Evolutionary conservation across 768 basidiomycete species (phyloP), one percentile per base, ranked within the genome.

Genomic region (Amanita rimosa): DNA sequence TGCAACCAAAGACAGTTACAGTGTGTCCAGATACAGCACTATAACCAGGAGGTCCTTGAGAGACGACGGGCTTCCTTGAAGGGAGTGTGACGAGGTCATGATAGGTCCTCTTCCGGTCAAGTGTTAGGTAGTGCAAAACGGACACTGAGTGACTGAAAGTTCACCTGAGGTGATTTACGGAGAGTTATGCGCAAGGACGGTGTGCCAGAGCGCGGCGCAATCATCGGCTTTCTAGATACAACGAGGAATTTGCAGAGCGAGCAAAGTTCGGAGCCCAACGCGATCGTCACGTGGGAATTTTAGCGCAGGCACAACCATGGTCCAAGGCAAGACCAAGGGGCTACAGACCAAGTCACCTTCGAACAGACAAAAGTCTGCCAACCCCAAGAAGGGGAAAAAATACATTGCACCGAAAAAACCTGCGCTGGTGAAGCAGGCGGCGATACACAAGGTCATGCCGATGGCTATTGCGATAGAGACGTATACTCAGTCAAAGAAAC

Each of bases 1-100:
- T 96, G 62, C 84, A 87, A 19, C 96, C 96, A 73, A 99, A 98
- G 44, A 98, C 94, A 13, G 96, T 99, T 36, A 85, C 95, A 33
- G 84, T 78, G 67, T 94, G 93, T 2, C 95, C 96, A 36, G 85
- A 83, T 51, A 85, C 83, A 3, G 90, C 84, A 59, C 86, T 88
- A 60, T 91, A 88, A 53, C 85, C 93, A 46, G 83, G 81, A 46
- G 81, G 76, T 16, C 93, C 94, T 55, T 79, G 71, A 4, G 81
- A 76, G 58, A 94, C 71, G 55, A 89, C 69, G 34, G 89, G 82
- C 57, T 82, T 82, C 54, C 62, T 61, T 42, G 69, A 58, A 50
- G 83, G 79, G 35, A 83, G 68, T 11, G 75, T 75, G 52, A 75
- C 68, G 35, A 87, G 63, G 70, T 89, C 87, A 62, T 86, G 83